Evolutionary conservation across 2,329 filamentous ascomycete genomes (phyloP), one percentile per base, ranked within the genome.

Genomic region (Boeremia exigua): DNA sequence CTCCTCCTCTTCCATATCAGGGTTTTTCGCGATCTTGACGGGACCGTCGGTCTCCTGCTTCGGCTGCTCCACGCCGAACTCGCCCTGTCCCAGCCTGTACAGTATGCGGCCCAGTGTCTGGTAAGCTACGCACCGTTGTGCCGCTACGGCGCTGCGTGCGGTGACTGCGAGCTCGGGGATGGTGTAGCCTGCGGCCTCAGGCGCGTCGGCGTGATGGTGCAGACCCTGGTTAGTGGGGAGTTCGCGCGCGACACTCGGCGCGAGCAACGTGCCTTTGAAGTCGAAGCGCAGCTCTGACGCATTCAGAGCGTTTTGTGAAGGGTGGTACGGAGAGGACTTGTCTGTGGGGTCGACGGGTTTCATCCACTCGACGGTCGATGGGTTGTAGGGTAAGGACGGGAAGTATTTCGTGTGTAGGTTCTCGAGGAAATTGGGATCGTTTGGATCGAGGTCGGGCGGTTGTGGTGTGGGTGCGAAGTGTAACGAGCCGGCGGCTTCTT

Each of bases 331-430:
- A 2, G 89, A 92, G 37, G 83, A 75, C 38, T 85, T 87, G 70
- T 87, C 83, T 42, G 84, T 75, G 4, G 87, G 86, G 6, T 75
- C 73, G 45, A 89, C 71, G 12, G 89, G 88, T 46, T 88, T 87
- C 85, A 98, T 95, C 94, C 94, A 99, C 17, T 45, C 49, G 91
- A 90, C 4, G 97, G 85, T 48, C 91, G 89, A 55, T 88, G 93
- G 92, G 75, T 97, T 91, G 50, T 92, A 86, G 2, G 93, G 87
- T 1, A 96, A 87, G 59, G 87, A 86, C 11, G 95, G 93, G 77
- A 97, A 99, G 83, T 96, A 99, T 75, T 97, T 96, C 19, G 87
- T 79, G 80, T 96, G 93, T 6, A 99, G 86, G 53, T 91, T 88
- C 42, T 85, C 78, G 54, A 98, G 87, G 78, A 98, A 98, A 69